Base-by-base conservation (phyloP, 1,139 yeast species). In the Geotrichum phurueaensis region DNA sequence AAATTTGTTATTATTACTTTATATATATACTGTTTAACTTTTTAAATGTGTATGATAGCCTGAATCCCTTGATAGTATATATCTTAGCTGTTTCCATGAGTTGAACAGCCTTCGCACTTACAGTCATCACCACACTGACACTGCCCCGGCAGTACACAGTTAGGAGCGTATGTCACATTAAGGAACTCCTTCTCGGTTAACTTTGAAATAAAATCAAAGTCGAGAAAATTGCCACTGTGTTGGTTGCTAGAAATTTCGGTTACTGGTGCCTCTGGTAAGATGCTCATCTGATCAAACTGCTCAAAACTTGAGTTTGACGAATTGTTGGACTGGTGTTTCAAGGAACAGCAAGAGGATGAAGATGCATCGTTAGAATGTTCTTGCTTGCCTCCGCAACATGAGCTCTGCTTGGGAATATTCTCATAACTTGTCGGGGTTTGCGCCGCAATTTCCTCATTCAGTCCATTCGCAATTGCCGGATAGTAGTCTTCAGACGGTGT, bases 61-160 rank as follows among this genome's bases (percentile, higher is more conserved):
- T n/a, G 20, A 13, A 39, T 39, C 22, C 2, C 47, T 39, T 36
- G 18, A n/a, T 39, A 39, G 10, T n/a, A 39, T 13, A n/a, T 36
- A 36, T 36, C 20, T 39, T 39, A n/a, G 29, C 52, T 23, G 43
- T 53, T 55, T 25, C 56, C 70, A 59, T 73, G 76, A 0, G 71
- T 70, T 6, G 74, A 71, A 62, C 78, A 75, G 36, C 75, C 76
- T 20, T 68, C 71, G 60, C 78, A 75, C 23, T 67, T 63, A 60
- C 78, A 75, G 20, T 62, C 64, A 29, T 73, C 76, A 6, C 76
- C 78, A 59, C 78, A 75, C 33, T 69, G 69, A 60, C 78, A 75
- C 59, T 72, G 71, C 4, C 78, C 77, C 1, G 77, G 76, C 43
- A 74, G 65, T 5, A 73, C 73, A 59, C 78, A 75, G 25, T 71